These are phyloP conservation scores for Chalciporus pseudorubinellus DNA, from an alignment of 768 basidiomycete species.

Conservation along the genomic window DNA sequence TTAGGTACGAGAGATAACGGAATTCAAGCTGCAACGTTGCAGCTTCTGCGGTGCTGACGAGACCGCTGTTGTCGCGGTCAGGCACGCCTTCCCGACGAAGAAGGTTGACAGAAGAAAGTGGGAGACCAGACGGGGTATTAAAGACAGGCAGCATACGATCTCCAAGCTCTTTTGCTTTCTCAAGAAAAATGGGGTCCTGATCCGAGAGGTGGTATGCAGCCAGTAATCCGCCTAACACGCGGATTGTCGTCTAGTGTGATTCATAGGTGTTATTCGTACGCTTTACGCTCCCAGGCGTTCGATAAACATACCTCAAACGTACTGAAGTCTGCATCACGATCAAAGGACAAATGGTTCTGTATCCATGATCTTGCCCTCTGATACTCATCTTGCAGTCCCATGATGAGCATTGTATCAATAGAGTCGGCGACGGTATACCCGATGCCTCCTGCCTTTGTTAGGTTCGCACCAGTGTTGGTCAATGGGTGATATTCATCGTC, in stretches of 20 bases:
- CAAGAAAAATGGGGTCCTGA: conserved; percentile 65
- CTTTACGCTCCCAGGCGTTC: neutral
- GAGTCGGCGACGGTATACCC: conserved; percentile 90
- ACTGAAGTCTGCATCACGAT: conserved; percentile 75
- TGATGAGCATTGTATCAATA: conserved; percentile 82
- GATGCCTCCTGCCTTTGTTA: conserved; percentile 75
- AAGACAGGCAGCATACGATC: conserved; percentile 85
- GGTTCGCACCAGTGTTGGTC: conserved; percentile 67
- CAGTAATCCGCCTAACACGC: conserved; percentile 86
- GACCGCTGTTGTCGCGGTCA: conserved; percentile 54
- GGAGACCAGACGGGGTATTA: conserved; percentile 77
- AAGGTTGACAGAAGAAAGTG: conserved; percentile 78
- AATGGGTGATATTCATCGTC: conserved; percentile 92
- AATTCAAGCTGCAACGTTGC: conserved; percentile 89
- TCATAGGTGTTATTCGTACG: conserved; percentile 5
- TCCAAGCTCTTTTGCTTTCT: conserved; percentile 78
- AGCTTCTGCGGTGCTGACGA: conserved; percentile 83
- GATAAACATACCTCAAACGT: conserved; percentile 77
- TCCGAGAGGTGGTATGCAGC: conserved; percentile 79
- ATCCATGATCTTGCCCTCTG: conserved; percentile 77
- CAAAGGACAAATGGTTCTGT: conserved; percentile 62
- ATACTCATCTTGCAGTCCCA: conserved; percentile 83
- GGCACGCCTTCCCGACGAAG: conserved; percentile 55
- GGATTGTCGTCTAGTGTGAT: conserved; percentile 79
- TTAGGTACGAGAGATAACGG: conserved; percentile 78